Evolutionary conservation across 2,329 filamentous ascomycete species (phyloP), one percentile per base, ranked within the genome.

Genomic region (Pestalotiopsis sp.): DNA sequence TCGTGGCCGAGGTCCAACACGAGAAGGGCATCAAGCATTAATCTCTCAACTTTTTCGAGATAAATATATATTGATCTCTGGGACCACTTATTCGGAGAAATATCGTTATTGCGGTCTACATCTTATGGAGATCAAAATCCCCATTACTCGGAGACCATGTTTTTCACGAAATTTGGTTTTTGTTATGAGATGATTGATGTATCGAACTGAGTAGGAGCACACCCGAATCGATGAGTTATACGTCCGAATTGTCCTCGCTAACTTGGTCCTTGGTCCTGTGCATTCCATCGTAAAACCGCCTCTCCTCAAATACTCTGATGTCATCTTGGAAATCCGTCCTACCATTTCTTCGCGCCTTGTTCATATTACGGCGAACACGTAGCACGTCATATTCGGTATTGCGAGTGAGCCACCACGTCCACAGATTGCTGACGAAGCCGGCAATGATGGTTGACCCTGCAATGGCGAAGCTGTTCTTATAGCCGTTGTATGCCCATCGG

Each of bases 401-500:
- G 20, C 72, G 61, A 4, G 75, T 76, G 61, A 76, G 61, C 61
- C 70, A 76, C 75, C 75, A 76, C 1, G 74, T 74, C 72, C 71
- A 72, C 2, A 73, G 20, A 11, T 74, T 76, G 13, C 69, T 71
- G n/a, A 76, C 31, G 59, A 74, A 76, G n/a, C 68, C 74, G 6
- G 73, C 71, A 6, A 72, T 70, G 7, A 74, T 73, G 2, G 66
- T 70, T 12, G 71, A 71, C 3, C 72, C 74, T 1, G 73, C 72
- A 20, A 76, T 76, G 39, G 74, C 74, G 31, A 76, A 76, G 62
- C 72, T 74, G 13, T 70, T 71, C 63, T 75, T 80, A 71, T 83
- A 83, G 25, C 80, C 78, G 67, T 83, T 80, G 68, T 80, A 72
- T 5, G 82, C 82, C 69, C 77, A 85, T 61, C 78, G 78, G 2